Evolutionary conservation across 306 rosid genomes (phyloP).

Genomic region (Prunus campanulata): DNA sequence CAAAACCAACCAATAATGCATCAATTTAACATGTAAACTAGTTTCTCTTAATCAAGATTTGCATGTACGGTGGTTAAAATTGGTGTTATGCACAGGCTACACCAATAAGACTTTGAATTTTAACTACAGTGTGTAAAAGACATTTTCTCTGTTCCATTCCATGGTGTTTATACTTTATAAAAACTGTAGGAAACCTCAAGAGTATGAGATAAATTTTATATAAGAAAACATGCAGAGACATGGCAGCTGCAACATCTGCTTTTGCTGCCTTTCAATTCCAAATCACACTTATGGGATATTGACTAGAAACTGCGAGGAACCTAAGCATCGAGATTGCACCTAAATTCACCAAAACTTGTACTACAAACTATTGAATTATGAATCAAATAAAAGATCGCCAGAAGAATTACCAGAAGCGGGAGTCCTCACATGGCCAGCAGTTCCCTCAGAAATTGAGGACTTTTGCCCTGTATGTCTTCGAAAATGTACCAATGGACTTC

Average conservation of each 20-base stretch:
- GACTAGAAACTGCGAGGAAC: not conserved
- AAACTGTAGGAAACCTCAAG: no score
- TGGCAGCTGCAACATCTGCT: not conserved
- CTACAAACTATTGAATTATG: not conserved
- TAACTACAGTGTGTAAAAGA: no score
- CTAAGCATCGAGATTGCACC: not conserved
- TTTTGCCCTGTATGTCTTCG: constrained; percentile 30
- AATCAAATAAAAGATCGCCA: not conserved
- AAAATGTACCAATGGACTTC: constrained; percentile 42
- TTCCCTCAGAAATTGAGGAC: constrained; percentile 37
- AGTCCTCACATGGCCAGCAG: constrained; percentile 32
- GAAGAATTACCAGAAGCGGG: constrained; percentile 44
- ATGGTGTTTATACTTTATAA: no score
- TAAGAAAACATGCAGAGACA: not conserved
- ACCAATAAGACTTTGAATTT: no score
- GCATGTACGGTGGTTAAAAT: no score
- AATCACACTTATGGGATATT: not conserved
- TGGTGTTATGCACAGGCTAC: no score
- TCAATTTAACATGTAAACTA: no score
- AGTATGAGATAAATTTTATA: no score
- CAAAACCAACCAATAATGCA: no score
- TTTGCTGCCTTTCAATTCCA: not conserved
- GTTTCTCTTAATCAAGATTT: no score
- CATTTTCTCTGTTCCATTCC: no score
- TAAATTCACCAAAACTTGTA: not conserved